Evolutionary conservation across 2,329 filamentous ascomycete species (phyloP), one percentile per base, ranked within the genome.

Genomic region (Malbranchea cinnamomea): DNA sequence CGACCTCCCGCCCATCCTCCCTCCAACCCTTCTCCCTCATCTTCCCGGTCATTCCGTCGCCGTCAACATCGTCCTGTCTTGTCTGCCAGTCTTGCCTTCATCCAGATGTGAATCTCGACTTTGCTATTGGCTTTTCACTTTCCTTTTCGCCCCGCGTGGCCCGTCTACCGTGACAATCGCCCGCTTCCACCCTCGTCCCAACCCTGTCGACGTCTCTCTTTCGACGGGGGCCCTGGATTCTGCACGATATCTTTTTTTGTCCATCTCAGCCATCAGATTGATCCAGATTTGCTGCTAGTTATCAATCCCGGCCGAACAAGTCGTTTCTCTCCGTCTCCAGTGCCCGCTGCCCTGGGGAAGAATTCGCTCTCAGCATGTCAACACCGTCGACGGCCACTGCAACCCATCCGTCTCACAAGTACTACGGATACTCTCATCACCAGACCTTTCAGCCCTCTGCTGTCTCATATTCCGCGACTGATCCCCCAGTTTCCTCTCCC

Each of bases 321-420:
- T n/a, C n/a, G n/a, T n/a, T n/a, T n/a, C n/a, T n/a, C n/a, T n/a
- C n/a, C n/a, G n/a, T n/a, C n/a, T n/a, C n/a, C n/a, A n/a, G n/a
- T n/a, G n/a, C n/a, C n/a, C n/a, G n/a, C n/a, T n/a, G n/a, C n/a
- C n/a, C n/a, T n/a, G n/a, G n/a, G n/a, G n/a, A n/a, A n/a, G n/a
- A n/a, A n/a, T n/a, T n/a, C n/a, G 10, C 19, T 12, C 5, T 14
- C 23, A 33, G 40, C 54, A 85, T 87, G 80, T 85, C 80, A 65
- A 84, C 79, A 44, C 79, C 80, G 43, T 82, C 78, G 38, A 78
- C 75, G 48, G 76, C 75, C 47, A 78, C 76, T 53, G 74, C 74
- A 48, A 78, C 74, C 43, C 65, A 81, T 49, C 74, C 74, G 51
- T 71, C 69, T 47, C 70, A 74, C 56, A 67, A 68, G 38, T 67